Percentiles rank a stretch among this genome's conserved stretches.
These are phyloP conservation scores for Termitomyces bulborhizus DNA, from an alignment of 768 basidiomycete species.

Conservation along the genomic window DNA sequence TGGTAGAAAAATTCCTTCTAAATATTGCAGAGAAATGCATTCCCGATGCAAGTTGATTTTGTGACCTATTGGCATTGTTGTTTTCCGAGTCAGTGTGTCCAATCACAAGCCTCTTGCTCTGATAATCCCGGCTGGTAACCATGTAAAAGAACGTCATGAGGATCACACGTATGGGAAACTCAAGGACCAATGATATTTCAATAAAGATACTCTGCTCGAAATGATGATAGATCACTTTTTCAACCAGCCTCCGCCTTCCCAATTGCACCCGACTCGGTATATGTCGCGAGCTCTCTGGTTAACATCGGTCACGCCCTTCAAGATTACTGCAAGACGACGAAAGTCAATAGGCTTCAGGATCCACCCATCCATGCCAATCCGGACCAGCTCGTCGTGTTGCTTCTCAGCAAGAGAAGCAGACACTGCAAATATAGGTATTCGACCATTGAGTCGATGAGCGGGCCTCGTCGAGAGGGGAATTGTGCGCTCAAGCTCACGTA, in stretches of 20 bases:
- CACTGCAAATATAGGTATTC: constrained; percentile 79
- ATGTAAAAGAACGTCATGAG: too few relatives aligned
- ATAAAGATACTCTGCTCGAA: too few relatives aligned
- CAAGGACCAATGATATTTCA: background rate
- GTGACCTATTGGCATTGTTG: background rate
- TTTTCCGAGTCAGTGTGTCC: too few relatives aligned
- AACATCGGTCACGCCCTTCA: constrained; percentile 53
- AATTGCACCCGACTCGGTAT: constrained; percentile 44
- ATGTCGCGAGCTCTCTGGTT: constrained; percentile 45
- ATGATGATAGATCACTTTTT: constrained; percentile 1
- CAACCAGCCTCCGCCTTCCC: constrained; percentile 65
- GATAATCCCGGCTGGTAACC: background rate
- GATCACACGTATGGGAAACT: too few relatives aligned
- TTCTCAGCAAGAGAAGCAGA: constrained; percentile 63
- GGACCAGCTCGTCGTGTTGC: constrained; percentile 46
- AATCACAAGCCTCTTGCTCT: background rate
- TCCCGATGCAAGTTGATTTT: background rate
- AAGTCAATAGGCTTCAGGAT: constrained; percentile 81
- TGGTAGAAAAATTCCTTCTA: constrained; percentile 67
- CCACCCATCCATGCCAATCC: constrained; percentile 73
- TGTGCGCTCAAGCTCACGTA: constrained; percentile 52
- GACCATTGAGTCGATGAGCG: constrained; percentile 48
- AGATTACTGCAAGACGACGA: constrained; percentile 50
- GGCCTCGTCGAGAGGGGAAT: constrained; percentile 19
- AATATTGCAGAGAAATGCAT: constrained; percentile 36